Percentiles rank a stretch among this genome's conserved stretches.
Conservation (phyloP, 1,284 basidiomycete species). For the Cerrena zonata region DNA sequence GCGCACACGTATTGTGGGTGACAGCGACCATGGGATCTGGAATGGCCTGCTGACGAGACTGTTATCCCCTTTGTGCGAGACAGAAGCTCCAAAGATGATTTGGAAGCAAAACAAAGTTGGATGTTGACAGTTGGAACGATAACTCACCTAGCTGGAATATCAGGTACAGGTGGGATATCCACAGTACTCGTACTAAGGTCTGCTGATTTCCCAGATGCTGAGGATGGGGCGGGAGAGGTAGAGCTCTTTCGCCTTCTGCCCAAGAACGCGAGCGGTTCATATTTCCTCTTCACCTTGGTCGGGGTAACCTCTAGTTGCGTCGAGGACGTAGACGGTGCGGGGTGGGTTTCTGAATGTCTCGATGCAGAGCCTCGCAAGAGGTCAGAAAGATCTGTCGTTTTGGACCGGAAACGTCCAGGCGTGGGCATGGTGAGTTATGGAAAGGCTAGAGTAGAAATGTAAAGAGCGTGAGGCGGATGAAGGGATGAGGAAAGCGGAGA, state of each 20-base stretch:
- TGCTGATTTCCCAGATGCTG: conserved; percentile 2
- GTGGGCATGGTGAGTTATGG: conserved; percentile 17
- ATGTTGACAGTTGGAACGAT: too few species aligned
- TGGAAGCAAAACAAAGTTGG: too few species aligned
- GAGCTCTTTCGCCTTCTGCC: conserved; percentile 24
- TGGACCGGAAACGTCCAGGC: conserved; percentile 25
- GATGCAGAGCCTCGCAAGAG: conserved; percentile 24
- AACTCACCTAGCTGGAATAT: conserved; percentile 4
- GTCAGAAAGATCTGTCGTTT: conserved; percentile 32
- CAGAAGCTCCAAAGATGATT: too few species aligned
- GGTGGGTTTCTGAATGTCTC: conserved; percentile 11
- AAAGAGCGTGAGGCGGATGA: neutral
- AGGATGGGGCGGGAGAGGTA: conserved; percentile 13
- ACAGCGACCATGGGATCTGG: too few species aligned
- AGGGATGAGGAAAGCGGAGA: neutral
- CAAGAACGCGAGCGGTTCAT: conserved; percentile 23
- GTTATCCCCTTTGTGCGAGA: too few species aligned
- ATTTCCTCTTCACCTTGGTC: conserved; percentile 18
- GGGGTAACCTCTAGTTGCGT: conserved; percentile 12
- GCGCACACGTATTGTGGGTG: too few species aligned
- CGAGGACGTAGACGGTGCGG: conserved; percentile 15
- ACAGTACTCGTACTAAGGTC: neutral
- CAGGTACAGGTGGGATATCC: conserved; percentile 6
- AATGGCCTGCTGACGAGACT: too few species aligned
- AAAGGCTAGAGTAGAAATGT: neutral